Evolutionary conservation across 805 yeast genomes (phyloP), one percentile per base, ranked within the genome.

Genomic region (Saccharomycopsis fodiens): DNA sequence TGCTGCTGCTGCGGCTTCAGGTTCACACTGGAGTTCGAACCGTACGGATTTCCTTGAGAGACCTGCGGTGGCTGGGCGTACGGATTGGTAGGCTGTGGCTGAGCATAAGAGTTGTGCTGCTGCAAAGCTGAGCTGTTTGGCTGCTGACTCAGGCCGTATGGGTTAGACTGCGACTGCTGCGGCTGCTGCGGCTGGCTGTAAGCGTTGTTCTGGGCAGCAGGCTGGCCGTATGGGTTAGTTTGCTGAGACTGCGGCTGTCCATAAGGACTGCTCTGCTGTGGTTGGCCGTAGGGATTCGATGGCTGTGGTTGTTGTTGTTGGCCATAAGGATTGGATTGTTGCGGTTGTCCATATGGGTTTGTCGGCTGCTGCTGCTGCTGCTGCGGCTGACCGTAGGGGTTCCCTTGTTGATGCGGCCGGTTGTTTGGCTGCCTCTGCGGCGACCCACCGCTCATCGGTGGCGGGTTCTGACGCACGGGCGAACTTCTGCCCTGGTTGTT

Each of bases 361-460:
- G 10, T 10, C 13, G 36, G 31, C 20, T 42, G 45, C 29, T 31
- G 32, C 4, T 12, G 39, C 21, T 15, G 7, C 27, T 19, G 36
- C 37, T 27, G 29, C 21, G 15, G 44, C 25, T 35, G 17, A 13
- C 35, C 20, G n/a, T 22, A 20, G 13, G 19, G 19, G 25, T 27
- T 27, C 6, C 3, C 16, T 10, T 3, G 39, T 10, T 3, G 39
- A 42, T 40, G 41, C 15, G 42, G 39, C 4, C 40, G 19, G 35
- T 22, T 35, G 27, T 44, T 44, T 20, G 45, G 40, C 21, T 29
- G 27, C 15, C 35, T 41, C 10, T 45, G 5, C 15, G 36, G 36
- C 5, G 36, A 17, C 20, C 36, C 36, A 32, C 15, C 15, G 15
- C 15, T 32, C 20, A 32, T 25, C 29, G 29, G 29, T 7, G 29